Percentiles rank a stretch among this genome's conserved stretches.
These are phyloP conservation scores for Mortierella sp. DNA, from an alignment of 371 early-diverging fungal genomes.

Conservation along the genomic window DNA sequence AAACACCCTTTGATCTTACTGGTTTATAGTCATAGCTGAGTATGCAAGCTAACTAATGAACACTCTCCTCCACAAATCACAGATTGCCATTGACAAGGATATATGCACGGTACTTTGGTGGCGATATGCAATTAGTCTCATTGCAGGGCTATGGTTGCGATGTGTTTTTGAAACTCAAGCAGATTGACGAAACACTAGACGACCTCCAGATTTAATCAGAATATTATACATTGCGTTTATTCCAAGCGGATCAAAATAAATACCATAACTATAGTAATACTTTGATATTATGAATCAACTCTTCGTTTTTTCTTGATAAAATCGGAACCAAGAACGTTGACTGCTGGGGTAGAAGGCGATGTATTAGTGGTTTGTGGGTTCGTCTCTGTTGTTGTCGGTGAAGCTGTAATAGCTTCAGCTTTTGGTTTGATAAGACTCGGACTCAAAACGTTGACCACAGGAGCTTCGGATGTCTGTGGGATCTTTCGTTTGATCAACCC, in stretches of 20 bases:
- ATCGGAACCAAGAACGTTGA: slow-evolving; percentile 13
- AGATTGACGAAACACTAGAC: slow-evolving; percentile 76
- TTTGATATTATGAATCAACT: slow-evolving; percentile 15
- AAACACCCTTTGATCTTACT: not conserved
- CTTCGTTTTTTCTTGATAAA: slow-evolving; percentile 42
- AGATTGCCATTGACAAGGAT: slow-evolving; percentile 93
- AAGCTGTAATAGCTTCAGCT: no score
- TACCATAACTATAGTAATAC: not conserved
- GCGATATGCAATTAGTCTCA: slow-evolving; percentile 86
- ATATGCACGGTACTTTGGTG: slow-evolving; percentile 96
- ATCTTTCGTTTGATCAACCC: slow-evolving; percentile 34
- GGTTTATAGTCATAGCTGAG: not conserved
- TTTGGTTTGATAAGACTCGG: no score
- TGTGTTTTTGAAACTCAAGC: slow-evolving; percentile 89
- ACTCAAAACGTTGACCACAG: no score
- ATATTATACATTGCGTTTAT: not conserved
- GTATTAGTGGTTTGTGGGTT: not conserved
- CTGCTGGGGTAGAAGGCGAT: slow-evolving; percentile 6
- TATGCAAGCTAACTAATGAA: not conserved
- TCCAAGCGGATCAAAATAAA: not conserved
- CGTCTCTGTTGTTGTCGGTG: not conserved
- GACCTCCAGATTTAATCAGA: slow-evolving; percentile 52
- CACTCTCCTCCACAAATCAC: not conserved
- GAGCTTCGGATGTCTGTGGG: not conserved
- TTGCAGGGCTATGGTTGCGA: slow-evolving; percentile 94